Conservation (phyloP, 2,329 filamentous ascomycete genomes). For the Gaeumannomyces sp. region DNA sequence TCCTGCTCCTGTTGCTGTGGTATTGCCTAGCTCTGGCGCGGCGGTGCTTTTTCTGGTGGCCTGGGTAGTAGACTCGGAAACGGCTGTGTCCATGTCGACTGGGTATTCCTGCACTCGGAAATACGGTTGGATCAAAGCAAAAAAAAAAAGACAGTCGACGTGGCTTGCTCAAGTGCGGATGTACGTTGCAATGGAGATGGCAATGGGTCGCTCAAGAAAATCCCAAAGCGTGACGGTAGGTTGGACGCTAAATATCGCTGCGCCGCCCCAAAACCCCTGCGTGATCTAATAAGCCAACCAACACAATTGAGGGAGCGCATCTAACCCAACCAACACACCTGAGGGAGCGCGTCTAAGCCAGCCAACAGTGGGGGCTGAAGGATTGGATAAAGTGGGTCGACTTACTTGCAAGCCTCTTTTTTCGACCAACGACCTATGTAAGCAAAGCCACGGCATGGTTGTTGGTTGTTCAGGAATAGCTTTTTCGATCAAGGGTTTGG, state of each 20-base stretch:
- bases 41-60: too few relatives aligned
- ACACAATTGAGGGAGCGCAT: too few relatives aligned
- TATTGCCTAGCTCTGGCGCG: neutral
- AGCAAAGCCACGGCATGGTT: too few relatives aligned
- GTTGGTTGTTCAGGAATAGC: too few relatives aligned
- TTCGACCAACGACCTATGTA: too few relatives aligned
- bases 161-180: neutral
- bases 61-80: neutral
- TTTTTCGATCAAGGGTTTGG: too few relatives aligned
- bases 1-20: neutral
- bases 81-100: neutral
- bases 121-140: neutral
- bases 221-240: neutral
- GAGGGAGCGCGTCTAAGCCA: too few relatives aligned
- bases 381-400: too few relatives aligned
- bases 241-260: neutral
- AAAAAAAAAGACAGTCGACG: neutral
- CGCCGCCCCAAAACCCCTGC: neutral
- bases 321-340: too few relatives aligned
- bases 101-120: neutral
- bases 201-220: neutral
- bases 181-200: neutral
- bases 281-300: neutral
- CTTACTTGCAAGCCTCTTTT: too few relatives aligned
- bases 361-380: too few relatives aligned